phyloP scores from a whole-genome alignment of 2,329 filamentous ascomycete species.

The Hypomyces rosellus region DNA sequence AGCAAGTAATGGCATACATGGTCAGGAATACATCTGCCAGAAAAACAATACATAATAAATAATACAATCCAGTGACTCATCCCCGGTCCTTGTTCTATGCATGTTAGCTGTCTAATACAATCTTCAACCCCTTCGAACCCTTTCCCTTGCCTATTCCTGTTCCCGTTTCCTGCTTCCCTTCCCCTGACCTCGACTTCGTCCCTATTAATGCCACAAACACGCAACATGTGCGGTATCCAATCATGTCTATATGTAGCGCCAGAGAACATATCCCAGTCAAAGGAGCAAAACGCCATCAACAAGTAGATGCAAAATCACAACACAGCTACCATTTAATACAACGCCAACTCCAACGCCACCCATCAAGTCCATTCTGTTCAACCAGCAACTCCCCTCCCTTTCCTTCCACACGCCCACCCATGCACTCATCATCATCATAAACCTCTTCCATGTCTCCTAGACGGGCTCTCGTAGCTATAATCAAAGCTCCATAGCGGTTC shows the following conservation, averaged over 20 bases:
- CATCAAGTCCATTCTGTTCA: neutral
- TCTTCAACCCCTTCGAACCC: neutral
- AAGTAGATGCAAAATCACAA: neutral
- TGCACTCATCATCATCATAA: neutral
- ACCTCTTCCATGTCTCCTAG: slow-evolving; percentile 19
- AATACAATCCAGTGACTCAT: neutral
- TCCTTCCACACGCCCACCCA: neutral
- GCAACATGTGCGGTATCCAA: neutral
- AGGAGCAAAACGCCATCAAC: neutral
- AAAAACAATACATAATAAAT: neutral
- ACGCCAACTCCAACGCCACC: neutral
- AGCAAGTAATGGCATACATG: too few species aligned
- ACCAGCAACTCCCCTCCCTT: neutral
- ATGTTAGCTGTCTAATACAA: neutral
- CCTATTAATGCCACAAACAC: neutral
- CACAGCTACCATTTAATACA: neutral
- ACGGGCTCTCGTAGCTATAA: slow-evolving; percentile 44
- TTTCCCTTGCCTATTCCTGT: too few species aligned
- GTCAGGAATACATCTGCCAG: too few species aligned
- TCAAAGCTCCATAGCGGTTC: slow-evolving; percentile 57
- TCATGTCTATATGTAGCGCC: neutral
- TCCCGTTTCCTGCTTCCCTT: too few species aligned
- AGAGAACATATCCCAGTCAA: neutral
- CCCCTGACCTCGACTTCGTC: too few species aligned
- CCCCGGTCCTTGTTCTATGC: neutral